Evolutionary conservation across 257 asterid species (phyloP), one percentile per base, ranked within the genome.

Genomic region (Echites panduratus): DNA sequence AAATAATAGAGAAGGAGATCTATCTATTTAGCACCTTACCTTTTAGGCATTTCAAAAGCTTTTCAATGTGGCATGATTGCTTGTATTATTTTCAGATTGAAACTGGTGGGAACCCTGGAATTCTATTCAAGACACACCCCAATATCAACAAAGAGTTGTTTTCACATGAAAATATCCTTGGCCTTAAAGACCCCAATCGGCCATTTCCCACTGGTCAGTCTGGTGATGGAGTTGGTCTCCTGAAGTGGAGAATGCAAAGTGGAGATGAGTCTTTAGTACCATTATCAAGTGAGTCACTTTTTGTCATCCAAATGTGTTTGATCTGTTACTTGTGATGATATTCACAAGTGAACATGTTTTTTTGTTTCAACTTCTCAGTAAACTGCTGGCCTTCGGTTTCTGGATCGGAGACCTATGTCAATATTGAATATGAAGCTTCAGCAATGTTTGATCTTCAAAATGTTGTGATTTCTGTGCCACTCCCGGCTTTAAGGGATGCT

Each of bases 311-410:
- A 45, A 7, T 40, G 47, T 66, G 40, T n/a, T 17, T 32, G n/a
- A 9, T 27, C 17, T 24, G 40, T 62, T 32, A 32, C 38, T 32
- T 32, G 9, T 19, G 54, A 53, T 53, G 43, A 16, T 73, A 38
- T 63, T 61, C 47, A 24, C 56, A 3, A 13, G 66, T 48, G 56
- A 69, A 71, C 32, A 32, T 59, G 77, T 65, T 74, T 78, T 74
- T 77, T 22, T 40, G 35, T 43, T 66, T 70, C 44, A 70, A 71
- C 58, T 61, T 68, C 44, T 79, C 89, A 91, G 96, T 90, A 75
- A 93, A 84, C 82, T 93, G 97, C 85, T 93, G 97, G 98, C 98
- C 97, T 78, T 85, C 96, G 76, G 94, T 93, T 74, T 91, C 97
- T 78, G 97, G 94, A 63, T 88, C 74, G 65, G 97, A 93, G 79